These are phyloP conservation scores for Tulasnella sp. DNA, from an alignment of 768 basidiomycete genomes.

Conservation along the genomic window DNA sequence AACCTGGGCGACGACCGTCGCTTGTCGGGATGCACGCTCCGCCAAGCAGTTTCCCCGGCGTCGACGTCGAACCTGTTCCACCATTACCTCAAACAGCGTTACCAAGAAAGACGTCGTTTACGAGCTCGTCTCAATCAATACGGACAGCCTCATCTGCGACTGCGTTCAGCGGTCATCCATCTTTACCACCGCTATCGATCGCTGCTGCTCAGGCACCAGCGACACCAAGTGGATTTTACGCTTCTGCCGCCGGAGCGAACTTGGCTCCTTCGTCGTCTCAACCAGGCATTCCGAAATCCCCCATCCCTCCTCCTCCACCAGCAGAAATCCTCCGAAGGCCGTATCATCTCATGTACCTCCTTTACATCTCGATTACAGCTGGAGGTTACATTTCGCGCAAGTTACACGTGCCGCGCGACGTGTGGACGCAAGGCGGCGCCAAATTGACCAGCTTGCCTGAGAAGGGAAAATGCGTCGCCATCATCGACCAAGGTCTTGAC, in stretches of 20 bases:
- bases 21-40: slow-evolving; percentile 18
- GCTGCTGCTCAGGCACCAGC: no score
- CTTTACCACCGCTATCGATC: not conserved
- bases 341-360: slow-evolving; percentile 83
- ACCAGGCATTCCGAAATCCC: slow-evolving; percentile 54
- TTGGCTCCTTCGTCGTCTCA: slow-evolving; percentile 39
- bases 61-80: slow-evolving; percentile 9
- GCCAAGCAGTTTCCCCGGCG: not conserved
- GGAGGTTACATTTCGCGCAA: slow-evolving; percentile 88
- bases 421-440: slow-evolving; percentile 85
- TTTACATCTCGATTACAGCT: slow-evolving; percentile 73
- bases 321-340: slow-evolving; percentile 73
- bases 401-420: slow-evolving; percentile 81
- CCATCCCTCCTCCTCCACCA: slow-evolving; percentile 69
- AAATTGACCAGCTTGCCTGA: slow-evolving; percentile 77
- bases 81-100: slow-evolving; percentile 25
- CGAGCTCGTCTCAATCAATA: not conserved
- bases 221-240: not conserved
- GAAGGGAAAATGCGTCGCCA: slow-evolving; percentile 80
- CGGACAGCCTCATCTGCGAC: not conserved
- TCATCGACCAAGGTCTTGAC: slow-evolving; percentile 73
- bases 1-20: slow-evolving; percentile 23
- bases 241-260: not conserved
- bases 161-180: not conserved
- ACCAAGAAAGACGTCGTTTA: slow-evolving; percentile 19